Evolutionary conservation across 768 basidiomycete species (phyloP).

Genomic region (Tulasnella sp.): DNA sequence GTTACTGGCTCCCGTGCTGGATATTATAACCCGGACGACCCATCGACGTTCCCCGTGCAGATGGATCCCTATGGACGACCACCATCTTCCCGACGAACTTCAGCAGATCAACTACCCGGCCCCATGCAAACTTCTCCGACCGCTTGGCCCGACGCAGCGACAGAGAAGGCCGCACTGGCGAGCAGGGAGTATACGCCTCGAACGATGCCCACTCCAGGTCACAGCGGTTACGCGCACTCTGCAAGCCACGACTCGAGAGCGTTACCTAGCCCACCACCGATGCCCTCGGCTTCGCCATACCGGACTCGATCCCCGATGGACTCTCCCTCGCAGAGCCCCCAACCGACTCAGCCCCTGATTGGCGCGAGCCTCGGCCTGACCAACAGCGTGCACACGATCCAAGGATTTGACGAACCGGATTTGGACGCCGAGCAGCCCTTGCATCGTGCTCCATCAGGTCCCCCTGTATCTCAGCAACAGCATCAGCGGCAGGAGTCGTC

Average conservation of each 20-base stretch:
- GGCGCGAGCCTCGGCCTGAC: neutral
- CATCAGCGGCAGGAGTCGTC: neutral
- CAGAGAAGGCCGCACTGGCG: neutral
- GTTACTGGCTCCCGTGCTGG: neutral
- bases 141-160: neutral
- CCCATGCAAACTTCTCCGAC: neutral
- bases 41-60: neutral
- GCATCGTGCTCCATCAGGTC: neutral
- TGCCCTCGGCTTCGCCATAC: neutral
- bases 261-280: neutral
- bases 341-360: neutral
- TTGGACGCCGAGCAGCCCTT: neutral
- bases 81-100: neutral
- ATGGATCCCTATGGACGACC: neutral
- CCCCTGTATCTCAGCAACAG: neutral
- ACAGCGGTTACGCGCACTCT: neutral
- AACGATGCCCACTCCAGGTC: neutral
- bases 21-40: constrained; percentile 19
- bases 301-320: neutral
- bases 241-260: neutral
- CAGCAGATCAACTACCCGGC: neutral
- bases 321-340: neutral
- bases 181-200: neutral
- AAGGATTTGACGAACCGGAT: neutral
- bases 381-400: constrained; percentile 1